Conservation (phyloP, 495 filamentous ascomycete species). For the Podospora conica region DNA sequence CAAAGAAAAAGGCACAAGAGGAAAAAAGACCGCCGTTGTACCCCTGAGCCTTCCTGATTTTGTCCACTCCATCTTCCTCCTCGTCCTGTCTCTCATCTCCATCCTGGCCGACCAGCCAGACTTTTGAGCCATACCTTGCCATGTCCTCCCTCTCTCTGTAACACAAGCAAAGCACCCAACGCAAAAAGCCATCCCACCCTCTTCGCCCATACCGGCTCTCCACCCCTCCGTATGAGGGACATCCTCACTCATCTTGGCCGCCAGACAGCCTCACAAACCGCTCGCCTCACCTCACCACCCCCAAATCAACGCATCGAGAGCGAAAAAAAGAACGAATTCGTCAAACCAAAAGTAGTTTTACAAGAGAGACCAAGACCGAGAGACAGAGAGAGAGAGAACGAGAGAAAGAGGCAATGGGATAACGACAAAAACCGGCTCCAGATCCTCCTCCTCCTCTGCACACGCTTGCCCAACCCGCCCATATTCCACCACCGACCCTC, state of each 20-base stretch:
- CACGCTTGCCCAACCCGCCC: not conserved
- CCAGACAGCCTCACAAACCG: too few species aligned
- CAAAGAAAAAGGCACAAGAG: not conserved
- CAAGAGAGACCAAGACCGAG: not conserved
- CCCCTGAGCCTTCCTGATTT: not conserved
- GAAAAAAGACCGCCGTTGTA: not conserved
- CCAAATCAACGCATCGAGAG: not conserved
- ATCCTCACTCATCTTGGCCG: too few species aligned
- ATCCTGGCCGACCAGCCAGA: not conserved
- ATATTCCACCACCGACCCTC: not conserved
- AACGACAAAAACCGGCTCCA: slow-evolving; percentile 1
- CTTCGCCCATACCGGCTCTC: not conserved
- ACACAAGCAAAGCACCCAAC: not conserved
- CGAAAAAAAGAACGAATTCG: not conserved
- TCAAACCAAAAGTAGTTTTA: not conserved
- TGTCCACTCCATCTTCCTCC: not conserved
- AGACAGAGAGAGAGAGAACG: not conserved
- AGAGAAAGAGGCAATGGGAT: not conserved
- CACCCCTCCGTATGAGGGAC: too few species aligned
- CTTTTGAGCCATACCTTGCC: not conserved
- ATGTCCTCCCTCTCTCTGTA: too few species aligned
- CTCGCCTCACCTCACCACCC: too few species aligned
- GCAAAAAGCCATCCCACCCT: not conserved
- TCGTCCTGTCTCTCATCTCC: not conserved
- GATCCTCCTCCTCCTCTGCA: not conserved